These are phyloP conservation scores for Apophysomyces trapeziformis DNA, from an alignment of 371 early-diverging fungal genomes.

Conservation along the genomic window DNA sequence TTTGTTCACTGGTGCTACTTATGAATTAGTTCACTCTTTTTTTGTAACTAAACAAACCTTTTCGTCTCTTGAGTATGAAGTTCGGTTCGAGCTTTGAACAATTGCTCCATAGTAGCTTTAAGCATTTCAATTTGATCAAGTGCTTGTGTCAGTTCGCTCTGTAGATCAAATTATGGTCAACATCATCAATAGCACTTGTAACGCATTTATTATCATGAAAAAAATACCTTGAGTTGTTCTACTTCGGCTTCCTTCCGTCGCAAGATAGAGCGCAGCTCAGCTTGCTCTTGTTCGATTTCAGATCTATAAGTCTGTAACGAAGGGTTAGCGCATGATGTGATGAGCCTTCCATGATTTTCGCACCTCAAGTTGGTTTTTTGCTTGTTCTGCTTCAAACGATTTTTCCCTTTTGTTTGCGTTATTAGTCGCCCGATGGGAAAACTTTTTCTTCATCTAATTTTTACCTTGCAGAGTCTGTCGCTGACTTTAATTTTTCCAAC, in stretches of 20 bases:
- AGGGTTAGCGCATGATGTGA: background rate
- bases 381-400: background rate
- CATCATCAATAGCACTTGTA: too few relatives aligned
- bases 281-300: slow-evolving; percentile 12
- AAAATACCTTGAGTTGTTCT: slow-evolving; percentile 7
- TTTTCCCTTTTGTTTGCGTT: background rate
- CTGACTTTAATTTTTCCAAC: slow-evolving; percentile 13
- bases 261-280: slow-evolving; percentile 7
- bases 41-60: slow-evolving; percentile 7
- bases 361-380: background rate
- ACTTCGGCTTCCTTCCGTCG: slow-evolving; percentile 4
- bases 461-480: slow-evolving; percentile 13
- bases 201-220: too few relatives aligned
- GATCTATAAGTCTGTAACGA: background rate
- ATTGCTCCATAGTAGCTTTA: slow-evolving; percentile 15
- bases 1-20: background rate
- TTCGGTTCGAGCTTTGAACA: background rate
- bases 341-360: background rate
- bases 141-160: slow-evolving; percentile 12
- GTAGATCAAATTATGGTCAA: background rate
- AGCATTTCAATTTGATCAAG: slow-evolving; percentile 17
- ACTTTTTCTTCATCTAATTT: background rate
- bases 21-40: background rate
- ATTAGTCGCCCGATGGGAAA: background rate
- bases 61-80: slow-evolving; percentile 3